phyloP scores from a whole-genome alignment of 805 yeast species.

The Ogataea chonburiensis region DNA sequence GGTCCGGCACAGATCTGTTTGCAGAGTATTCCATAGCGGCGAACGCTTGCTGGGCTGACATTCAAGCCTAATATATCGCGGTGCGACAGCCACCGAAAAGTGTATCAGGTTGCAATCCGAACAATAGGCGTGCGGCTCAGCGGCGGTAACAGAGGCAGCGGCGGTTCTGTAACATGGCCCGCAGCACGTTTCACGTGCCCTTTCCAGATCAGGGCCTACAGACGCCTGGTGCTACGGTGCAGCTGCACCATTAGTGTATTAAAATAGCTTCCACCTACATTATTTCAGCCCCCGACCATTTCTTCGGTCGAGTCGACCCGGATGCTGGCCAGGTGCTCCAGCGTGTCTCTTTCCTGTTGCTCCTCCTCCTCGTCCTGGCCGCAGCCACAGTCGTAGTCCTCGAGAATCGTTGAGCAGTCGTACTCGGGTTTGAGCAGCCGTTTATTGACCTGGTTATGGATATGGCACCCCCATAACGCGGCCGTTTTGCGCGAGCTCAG shows the following conservation, averaged over 20 bases:
- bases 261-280: no score
- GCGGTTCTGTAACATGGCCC: no score
- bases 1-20: constrained; percentile 18
- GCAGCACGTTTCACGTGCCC: no score
- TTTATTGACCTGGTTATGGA: constrained; percentile 84
- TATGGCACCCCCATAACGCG: constrained; percentile 93
- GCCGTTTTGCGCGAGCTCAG: constrained; percentile 72
- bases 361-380: constrained; percentile 65
- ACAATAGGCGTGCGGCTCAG: constrained; percentile 1
- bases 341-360: constrained; percentile 43
- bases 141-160: no score
- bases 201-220: no score
- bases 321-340: constrained; percentile 44
- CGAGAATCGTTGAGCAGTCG: constrained; percentile 82
- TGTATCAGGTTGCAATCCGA: constrained; percentile 9
- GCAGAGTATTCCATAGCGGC: constrained; percentile 2
- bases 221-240: no score
- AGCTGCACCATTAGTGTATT: no score
- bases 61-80: constrained; percentile 2
- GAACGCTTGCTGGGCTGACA: constrained; percentile 1
- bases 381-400: constrained; percentile 96
- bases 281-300: constrained; percentile 25
- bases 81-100: neutral
- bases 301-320: constrained; percentile 45
- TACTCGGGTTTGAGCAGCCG: constrained; percentile 65